These are phyloP conservation scores for Nothophaeocryptopus gaeumannii DNA, from an alignment of 2,329 filamentous ascomycete species.

Conservation along the genomic window DNA sequence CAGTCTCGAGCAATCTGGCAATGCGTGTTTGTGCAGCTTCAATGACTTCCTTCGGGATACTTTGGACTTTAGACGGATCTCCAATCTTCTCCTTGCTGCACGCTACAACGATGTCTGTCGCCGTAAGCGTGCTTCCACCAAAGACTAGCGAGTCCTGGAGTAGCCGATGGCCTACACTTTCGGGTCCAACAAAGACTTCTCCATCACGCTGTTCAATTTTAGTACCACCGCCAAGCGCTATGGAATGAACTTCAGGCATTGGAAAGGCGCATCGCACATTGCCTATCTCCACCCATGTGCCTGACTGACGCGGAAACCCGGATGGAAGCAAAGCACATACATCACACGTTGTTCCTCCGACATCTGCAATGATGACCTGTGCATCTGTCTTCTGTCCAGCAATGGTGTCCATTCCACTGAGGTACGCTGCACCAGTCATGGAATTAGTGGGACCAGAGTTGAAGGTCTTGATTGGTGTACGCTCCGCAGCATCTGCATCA, in stretches of 20 bases:
- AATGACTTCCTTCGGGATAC: not conserved
- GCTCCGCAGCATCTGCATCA: conserved; percentile 1
- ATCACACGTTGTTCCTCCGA: conserved; percentile 3
- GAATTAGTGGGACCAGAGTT: conserved; percentile 1
- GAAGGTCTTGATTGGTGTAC: conserved; percentile 2
- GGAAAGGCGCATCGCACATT: conserved; percentile 2
- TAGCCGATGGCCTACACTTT: not conserved
- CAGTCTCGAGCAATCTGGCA: not conserved
- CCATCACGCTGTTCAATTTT: not conserved
- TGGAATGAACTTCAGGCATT: conserved; percentile 4
- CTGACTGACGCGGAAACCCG: conserved; percentile 1
- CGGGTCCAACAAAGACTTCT: not conserved
- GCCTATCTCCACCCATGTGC: conserved; percentile 3
- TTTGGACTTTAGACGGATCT: not conserved
- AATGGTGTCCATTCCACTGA: not conserved
- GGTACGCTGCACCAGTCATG: conserved; percentile 1
- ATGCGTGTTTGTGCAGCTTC: not conserved
- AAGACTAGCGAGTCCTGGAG: conserved; percentile 1
- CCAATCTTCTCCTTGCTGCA: not conserved
- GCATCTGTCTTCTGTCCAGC: not conserved
- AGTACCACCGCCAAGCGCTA: not conserved
- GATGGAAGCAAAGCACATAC: not conserved
- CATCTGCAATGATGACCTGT: conserved; percentile 5
- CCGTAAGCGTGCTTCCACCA: not conserved
- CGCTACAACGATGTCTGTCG: conserved; percentile 1